Percentiles rank a stretch among this genome's conserved stretches.
Evolutionary conservation across 805 yeast genomes (phyloP).

Genomic region (Candida yuanshanica): DNA sequence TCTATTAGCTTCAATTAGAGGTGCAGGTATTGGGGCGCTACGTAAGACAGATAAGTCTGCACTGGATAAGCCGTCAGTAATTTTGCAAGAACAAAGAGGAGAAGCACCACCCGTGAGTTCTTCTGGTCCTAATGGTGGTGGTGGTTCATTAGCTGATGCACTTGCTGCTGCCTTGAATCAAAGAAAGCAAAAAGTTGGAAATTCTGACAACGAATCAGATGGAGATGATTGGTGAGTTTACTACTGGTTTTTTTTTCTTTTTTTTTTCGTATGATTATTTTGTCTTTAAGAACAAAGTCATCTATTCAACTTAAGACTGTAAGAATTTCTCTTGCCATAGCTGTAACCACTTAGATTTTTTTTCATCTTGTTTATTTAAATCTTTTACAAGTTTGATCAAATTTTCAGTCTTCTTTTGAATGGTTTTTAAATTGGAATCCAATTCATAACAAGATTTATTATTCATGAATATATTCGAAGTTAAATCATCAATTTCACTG

Average conservation of each 20-base stretch:
- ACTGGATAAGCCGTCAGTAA: slow-evolving; percentile 70
- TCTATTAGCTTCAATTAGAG: slow-evolving; percentile 77
- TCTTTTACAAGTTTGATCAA: slow-evolving; percentile 28
- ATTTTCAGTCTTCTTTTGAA: slow-evolving; percentile 10
- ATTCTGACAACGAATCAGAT: slow-evolving; percentile 80
- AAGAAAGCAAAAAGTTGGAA: slow-evolving; percentile 77
- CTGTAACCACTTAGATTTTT: slow-evolving; percentile 52
- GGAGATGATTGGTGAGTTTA: slow-evolving; percentile 66
- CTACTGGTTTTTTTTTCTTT: too few relatives aligned
- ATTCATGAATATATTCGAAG: slow-evolving; percentile 46
- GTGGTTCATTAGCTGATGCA: slow-evolving; percentile 77
- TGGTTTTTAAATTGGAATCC: slow-evolving; percentile 28
- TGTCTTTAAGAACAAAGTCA: too few relatives aligned
- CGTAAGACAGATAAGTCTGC: slow-evolving; percentile 79
- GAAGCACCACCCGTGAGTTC: slow-evolving; percentile 40
- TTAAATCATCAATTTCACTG: slow-evolving; percentile 48
- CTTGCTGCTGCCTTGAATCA: slow-evolving; percentile 78
- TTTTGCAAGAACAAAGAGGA: slow-evolving; percentile 68
- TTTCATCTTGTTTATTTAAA: slow-evolving; percentile 44
- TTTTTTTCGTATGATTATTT: too few relatives aligned
- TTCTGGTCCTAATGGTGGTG: slow-evolving; percentile 41
- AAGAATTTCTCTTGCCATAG: slow-evolving; percentile 45
- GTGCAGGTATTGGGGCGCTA: slow-evolving; percentile 62
- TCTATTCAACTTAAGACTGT: slow-evolving; percentile 1
- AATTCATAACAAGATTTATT: slow-evolving; percentile 22